phyloP scores from a whole-genome alignment of 148 eudicot species.

The Arctostaphylos glauca region DNA sequence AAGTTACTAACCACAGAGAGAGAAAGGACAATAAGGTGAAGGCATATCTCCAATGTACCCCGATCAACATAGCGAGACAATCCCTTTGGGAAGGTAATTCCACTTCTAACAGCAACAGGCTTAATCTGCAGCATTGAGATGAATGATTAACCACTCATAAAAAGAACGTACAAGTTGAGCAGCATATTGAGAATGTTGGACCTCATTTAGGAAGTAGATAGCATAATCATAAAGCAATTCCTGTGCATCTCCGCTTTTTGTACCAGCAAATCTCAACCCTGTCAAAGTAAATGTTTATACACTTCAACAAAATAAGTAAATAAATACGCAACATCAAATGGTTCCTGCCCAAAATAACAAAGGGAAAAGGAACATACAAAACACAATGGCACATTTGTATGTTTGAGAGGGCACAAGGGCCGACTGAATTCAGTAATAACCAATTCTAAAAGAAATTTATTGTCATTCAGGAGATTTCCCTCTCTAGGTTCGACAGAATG shows the following conservation, averaged over 20 bases:
- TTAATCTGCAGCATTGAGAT: slow-evolving; percentile 64
- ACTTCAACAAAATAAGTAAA: background rate
- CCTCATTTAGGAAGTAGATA: slow-evolving; percentile 85
- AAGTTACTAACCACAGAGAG: slow-evolving; percentile 68
- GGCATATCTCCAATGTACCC: slow-evolving; percentile 89
- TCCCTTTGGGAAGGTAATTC: slow-evolving; percentile 56
- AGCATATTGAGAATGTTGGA: slow-evolving; percentile 26
- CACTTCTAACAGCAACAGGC: slow-evolving; percentile 53
- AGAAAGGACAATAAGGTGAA: slow-evolving; percentile 86
- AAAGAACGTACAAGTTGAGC: slow-evolving; percentile 9
- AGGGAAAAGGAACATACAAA: background rate
- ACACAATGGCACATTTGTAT: background rate
- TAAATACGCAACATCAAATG: background rate
- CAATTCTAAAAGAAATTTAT: background rate
- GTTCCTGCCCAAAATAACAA: background rate
- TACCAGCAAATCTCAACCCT: slow-evolving; percentile 96
- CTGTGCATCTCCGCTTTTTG: slow-evolving; percentile 76
- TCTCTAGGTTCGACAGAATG: background rate
- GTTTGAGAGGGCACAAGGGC: background rate
- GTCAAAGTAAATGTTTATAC: slow-evolving; percentile 14
- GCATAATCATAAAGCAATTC: slow-evolving; percentile 79
- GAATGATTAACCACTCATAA: slow-evolving; percentile 9
- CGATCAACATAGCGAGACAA: slow-evolving; percentile 79
- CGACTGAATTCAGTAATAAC: background rate
- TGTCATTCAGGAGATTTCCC: background rate